Percentiles rank a stretch among this genome's conserved stretches.
These are phyloP conservation scores for Xylaria acuta DNA, from an alignment of 495 filamentous ascomycete genomes.

Conservation along the genomic window DNA sequence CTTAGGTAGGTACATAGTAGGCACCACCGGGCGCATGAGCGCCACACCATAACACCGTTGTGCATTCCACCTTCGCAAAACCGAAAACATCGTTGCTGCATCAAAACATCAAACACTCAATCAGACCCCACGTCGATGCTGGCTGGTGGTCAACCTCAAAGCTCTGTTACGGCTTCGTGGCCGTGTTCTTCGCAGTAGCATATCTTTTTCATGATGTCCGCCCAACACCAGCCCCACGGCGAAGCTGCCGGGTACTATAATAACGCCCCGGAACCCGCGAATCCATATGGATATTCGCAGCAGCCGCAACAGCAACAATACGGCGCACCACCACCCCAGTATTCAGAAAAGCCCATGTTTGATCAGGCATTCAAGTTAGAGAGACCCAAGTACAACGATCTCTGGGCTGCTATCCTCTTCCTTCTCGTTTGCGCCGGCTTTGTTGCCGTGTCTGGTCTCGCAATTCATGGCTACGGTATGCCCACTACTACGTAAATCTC, in stretches of 20 bases:
- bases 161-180: neutral
- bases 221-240: constrained; percentile 33
- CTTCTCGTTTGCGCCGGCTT: constrained; percentile 77
- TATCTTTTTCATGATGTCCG: constrained; percentile 27
- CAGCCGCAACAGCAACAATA: constrained; percentile 29
- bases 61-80: constrained; percentile 18
- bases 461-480: constrained; percentile 75
- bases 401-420: constrained; percentile 86
- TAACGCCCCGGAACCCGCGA: constrained; percentile 20
- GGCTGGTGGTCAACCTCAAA: neutral
- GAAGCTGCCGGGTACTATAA: constrained; percentile 36
- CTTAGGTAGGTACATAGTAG: neutral
- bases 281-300: constrained; percentile 27
- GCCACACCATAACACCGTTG: constrained; percentile 9
- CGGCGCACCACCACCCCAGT: constrained; percentile 30
- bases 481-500: constrained; percentile 13
- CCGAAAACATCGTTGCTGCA: constrained; percentile 3
- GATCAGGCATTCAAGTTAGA: constrained; percentile 81
- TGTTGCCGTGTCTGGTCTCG: constrained; percentile 75
- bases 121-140: neutral
- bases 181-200: neutral
- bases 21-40: neutral
- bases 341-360: constrained; percentile 64
- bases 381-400: constrained; percentile 84
- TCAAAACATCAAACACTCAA: constrained; percentile 13